These are phyloP conservation scores for Aureobasidium sp. DNA, from an alignment of 2,329 filamentous ascomycete genomes.

Conservation along the genomic window DNA sequence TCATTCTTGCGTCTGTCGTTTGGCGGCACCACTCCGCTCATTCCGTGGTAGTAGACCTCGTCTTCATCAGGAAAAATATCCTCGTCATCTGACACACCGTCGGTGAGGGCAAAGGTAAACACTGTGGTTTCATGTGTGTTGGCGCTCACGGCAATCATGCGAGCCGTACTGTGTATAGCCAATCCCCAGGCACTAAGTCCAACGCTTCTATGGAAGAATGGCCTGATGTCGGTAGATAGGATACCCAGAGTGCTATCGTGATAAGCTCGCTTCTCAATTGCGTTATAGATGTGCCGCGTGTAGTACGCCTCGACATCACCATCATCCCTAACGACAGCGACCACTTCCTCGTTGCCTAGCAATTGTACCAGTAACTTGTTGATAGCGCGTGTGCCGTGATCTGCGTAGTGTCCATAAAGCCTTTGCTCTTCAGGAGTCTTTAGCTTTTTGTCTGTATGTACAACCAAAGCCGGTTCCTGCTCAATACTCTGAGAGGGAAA, in stretches of 20 bases:
- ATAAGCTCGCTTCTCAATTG: constrained; percentile 30
- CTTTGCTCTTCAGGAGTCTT: neutral
- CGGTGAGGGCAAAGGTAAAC: constrained; percentile 51
- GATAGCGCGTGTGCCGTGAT: constrained; percentile 29
- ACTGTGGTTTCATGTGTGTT: constrained; percentile 59
- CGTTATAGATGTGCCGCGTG: constrained; percentile 28
- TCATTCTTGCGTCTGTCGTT: constrained; percentile 20
- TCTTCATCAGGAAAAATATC: neutral
- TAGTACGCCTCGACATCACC: constrained; percentile 43
- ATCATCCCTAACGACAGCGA: constrained; percentile 52
- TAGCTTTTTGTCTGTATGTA: constrained; percentile 33
- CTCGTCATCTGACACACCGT: constrained; percentile 21
- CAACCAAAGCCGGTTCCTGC: constrained; percentile 30
- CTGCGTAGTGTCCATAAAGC: neutral
- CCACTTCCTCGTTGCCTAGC: constrained; percentile 40
- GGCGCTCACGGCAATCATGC: constrained; percentile 77
- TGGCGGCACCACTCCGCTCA: neutral
- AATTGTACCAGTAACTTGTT: constrained; percentile 39
- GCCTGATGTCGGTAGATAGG: constrained; percentile 39
- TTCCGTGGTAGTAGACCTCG: constrained; percentile 2
- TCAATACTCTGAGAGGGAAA: constrained; percentile 37
- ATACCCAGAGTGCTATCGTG: constrained; percentile 21
- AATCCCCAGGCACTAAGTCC: constrained; percentile 80
- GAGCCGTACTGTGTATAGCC: constrained; percentile 71
- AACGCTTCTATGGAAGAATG: constrained; percentile 72